Evolutionary conservation across 192 early-diverging fungal genomes (phyloP), one percentile per base, ranked within the genome.

Genomic region (Mortierella antarctica): DNA sequence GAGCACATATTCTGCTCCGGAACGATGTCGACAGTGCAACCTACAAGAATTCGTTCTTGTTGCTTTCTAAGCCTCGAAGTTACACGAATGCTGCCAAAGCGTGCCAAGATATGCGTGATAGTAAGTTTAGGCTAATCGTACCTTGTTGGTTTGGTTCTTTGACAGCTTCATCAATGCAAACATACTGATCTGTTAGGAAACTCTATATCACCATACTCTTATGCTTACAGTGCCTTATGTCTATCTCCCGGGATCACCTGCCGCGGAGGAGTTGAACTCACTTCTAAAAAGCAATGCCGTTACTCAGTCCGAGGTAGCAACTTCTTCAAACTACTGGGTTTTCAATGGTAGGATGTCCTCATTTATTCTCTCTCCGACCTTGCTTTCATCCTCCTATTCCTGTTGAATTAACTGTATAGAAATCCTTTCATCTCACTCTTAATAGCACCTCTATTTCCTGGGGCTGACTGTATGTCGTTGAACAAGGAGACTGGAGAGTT

Each of bases 401-500:
- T 41, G 9, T 39, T 8, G 56, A 31, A 31, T 31, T 31, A 31
- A 31, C 31, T 31, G 31, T 3, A 31, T 31, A 1, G 31, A 31
- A n/a, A n/a, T 3, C 3, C 31, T 31, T 2, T 31, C 31, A 2
- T 31, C 31, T 31, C 31, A 31, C 31, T 31, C 31, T 31, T 31
- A 31, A 31, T 31, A 31, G 31, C 31, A 31, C 31, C 31, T 31
- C 31, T 31, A 31, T 31, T 31, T 31, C 31, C 31, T 31, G 31
- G 31, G 31, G 31, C 31, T 31, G 31, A 74, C 51, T 74, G 72
- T 31, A 21, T 74, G 72, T 64, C 72, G 12, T 31, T 67, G 23
- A 74, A 74, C 50, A 74, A 74, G 58, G 47, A 66, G 7, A 68
- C 60, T 12, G 73, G 66, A 17, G 62, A 48, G 2, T 68, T 60